phyloP scores from a whole-genome alignment of 306 rosid genomes.

The Cucurbita argyrosperma region DNA sequence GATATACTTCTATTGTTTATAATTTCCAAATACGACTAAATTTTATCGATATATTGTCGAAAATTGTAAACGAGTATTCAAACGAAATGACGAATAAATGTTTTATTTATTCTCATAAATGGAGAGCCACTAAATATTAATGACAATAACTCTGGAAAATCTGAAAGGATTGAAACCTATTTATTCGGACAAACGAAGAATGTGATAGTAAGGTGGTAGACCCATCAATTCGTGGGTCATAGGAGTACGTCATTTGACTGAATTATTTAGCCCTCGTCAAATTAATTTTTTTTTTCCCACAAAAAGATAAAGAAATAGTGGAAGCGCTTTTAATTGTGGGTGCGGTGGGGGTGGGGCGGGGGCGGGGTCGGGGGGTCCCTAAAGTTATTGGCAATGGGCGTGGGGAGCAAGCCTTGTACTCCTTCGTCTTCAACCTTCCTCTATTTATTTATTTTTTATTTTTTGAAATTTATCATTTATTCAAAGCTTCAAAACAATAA shows the following conservation, averaged over 20 bases:
- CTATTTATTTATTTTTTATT: neutral
- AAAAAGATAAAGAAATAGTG: neutral
- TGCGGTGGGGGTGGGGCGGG: neutral
- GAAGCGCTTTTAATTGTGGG: neutral
- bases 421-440: neutral
- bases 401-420: conserved; percentile 34
- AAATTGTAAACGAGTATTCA: no score
- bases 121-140: neutral
- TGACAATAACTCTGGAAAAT: neutral
- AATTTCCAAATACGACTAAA: no score
- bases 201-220: neutral
- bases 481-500: conserved; percentile 9
- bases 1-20: no score
- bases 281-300: neutral
- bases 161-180: neutral
- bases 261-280: neutral
- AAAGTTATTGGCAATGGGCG: neutral
- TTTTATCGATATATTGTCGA: no score
- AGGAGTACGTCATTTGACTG: neutral
- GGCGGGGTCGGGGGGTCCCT: neutral
- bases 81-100: no score
- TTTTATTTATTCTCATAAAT: neutral
- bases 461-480: conserved; percentile 8
- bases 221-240: neutral
- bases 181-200: neutral